Evolutionary conservation across 2,329 filamentous ascomycete genomes (phyloP), one percentile per base, ranked within the genome.

Genomic region (Apiospora kogelbergensis): DNA sequence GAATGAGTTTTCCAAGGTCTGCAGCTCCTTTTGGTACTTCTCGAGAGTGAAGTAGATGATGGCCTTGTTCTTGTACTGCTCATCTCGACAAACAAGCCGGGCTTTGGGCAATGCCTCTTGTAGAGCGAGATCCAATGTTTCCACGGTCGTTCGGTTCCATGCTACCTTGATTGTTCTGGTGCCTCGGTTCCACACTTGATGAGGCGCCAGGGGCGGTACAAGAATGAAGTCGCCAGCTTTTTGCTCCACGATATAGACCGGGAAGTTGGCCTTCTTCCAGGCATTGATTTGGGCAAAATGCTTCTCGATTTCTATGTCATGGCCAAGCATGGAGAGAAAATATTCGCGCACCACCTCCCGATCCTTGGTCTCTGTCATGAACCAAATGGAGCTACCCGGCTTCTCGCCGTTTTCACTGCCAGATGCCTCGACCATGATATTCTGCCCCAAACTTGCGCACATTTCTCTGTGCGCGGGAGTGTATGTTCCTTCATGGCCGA

Each of bases 51-150:
- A 97, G 79, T 95, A 97, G 60, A 98, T 86, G 69, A 98, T 98
- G 6, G 95, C 93, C 79, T 98, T 98, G 82, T 97, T 98, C 79
- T 98, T 98, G 84, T 99, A 99, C 79, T 98, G 95, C 78, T 99
- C 96, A 73, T 99, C 96, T 45, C 96, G 92, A 77, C 96, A 98
- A 2, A 98, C 95, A 73, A 98, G 88, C 15, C 94, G 89, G 11
- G 95, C 93, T 74, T 94, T 94, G 0, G 95, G 94, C 2, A 99
- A 85, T 0, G 95, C 94, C 81, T 98, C 96, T 70, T 90, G 87
- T 24, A 98, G 80, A 0, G 95, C 96, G 78, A 97, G 84, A 72
- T 95, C 92, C 3, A 99, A 85, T 0, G 96, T 98, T 76, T 98
- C 94, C 2, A 93, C 92, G 0, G 95, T 98, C 0, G 94, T 98